phyloP scores from a whole-genome alignment of 192 early-diverging fungal species.

The Coemansia furcata region DNA sequence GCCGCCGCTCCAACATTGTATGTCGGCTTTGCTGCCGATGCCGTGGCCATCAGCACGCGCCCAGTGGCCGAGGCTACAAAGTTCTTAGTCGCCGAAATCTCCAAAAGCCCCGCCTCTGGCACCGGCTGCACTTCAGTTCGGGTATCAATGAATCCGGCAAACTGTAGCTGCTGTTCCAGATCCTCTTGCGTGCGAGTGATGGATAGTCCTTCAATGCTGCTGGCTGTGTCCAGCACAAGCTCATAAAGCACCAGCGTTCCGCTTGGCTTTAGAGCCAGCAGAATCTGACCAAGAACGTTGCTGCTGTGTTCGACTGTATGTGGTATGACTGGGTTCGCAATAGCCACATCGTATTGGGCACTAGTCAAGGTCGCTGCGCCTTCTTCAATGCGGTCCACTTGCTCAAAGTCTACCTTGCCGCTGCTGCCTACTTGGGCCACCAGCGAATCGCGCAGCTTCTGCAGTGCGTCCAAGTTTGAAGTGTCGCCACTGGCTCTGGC shows the following conservation, averaged over 20 bases:
- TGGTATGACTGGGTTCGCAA: constrained; percentile 57
- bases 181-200: constrained; percentile 58
- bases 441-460: constrained; percentile 52
- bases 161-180: constrained; percentile 68
- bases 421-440: constrained; percentile 53
- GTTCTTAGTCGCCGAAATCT: constrained; percentile 41
- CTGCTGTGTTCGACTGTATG: constrained; percentile 64
- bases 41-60: constrained; percentile 22
- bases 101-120: constrained; percentile 44
- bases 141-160: constrained; percentile 83
- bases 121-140: constrained; percentile 41
- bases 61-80: constrained; percentile 51
- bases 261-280: constrained; percentile 63
- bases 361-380: constrained; percentile 55
- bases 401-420: constrained; percentile 79
- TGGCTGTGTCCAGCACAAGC: constrained; percentile 56
- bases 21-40: constrained; percentile 70
- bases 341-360: constrained; percentile 60
- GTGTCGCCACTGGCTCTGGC: constrained; percentile 33
- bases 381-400: constrained; percentile 71
- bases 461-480: constrained; percentile 28
- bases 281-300: constrained; percentile 59
- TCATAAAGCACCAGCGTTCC: constrained; percentile 69
- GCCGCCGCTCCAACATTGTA: constrained; percentile 86
- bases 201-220: constrained; percentile 45